Evolutionary conservation across 139 green algal genomes (phyloP).

Genomic region (Mesotaenium endlicherianum): DNA sequence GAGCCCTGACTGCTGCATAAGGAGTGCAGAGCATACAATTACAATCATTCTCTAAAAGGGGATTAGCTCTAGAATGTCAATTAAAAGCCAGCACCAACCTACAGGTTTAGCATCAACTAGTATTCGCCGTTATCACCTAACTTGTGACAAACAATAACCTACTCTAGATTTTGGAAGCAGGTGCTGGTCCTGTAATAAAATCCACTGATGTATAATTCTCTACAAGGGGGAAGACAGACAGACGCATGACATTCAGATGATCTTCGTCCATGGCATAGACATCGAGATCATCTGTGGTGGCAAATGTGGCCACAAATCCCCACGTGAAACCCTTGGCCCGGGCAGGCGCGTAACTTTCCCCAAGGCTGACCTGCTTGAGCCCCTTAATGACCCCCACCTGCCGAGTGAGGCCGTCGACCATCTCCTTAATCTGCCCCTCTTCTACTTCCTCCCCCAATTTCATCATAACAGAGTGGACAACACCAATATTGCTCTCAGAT

Average conservation of each 20-base stretch:
- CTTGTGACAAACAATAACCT: no score
- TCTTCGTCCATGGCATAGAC: slow-evolving; percentile 10
- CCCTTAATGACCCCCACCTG: slow-evolving; percentile 19
- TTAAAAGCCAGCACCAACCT: no score
- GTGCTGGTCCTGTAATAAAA: no score
- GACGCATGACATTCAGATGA: background rate
- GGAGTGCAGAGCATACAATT: no score
- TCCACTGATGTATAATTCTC: background rate
- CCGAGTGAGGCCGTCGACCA: background rate
- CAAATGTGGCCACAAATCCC: background rate
- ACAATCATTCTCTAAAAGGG: no score
- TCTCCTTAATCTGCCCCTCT: background rate
- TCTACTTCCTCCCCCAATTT: background rate
- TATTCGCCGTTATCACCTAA: no score
- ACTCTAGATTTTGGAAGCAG: no score
- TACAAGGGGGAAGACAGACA: slow-evolving; percentile 9
- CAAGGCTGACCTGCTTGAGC: background rate
- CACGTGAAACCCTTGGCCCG: slow-evolving; percentile 14
- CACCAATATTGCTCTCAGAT: background rate
- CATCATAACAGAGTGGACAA: slow-evolving; percentile 17
- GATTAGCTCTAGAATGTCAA: no score
- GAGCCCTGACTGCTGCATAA: no score
- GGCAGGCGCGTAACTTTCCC: slow-evolving; percentile 3
- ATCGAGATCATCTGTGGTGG: background rate
- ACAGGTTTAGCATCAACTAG: no score